A percentile compares a stretch with the other conserved stretches of the same genome.
These are phyloP conservation scores for Colletotrichum chrysophilum DNA, from an alignment of 2,329 filamentous ascomycete species.

Conservation along the genomic window DNA sequence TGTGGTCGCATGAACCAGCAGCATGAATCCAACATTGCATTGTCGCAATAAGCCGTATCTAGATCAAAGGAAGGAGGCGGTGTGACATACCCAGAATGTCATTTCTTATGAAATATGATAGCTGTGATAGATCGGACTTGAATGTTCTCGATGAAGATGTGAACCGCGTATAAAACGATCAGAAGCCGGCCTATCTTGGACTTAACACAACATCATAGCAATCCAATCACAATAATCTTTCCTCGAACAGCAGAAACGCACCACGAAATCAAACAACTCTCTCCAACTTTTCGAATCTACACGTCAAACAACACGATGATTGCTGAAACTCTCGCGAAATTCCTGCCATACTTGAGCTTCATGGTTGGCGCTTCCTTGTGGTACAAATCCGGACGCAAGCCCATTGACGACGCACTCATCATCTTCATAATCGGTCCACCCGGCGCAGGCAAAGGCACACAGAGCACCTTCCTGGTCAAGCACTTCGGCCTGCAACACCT, in stretches of 20 bases:
- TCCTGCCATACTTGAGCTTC: background rate
- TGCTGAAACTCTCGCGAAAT: background rate
- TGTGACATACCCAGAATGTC: fast-evolving
- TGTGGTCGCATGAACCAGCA: background rate
- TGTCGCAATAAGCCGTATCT: background rate
- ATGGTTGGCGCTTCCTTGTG: background rate
- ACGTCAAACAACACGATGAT: background rate
- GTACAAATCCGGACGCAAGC: background rate
- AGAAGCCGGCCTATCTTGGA: too few species aligned
- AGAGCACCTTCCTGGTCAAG: background rate
- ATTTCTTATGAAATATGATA: background rate
- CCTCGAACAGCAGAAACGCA: too few species aligned
- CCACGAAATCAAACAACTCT: too few species aligned
- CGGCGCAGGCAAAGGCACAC: background rate
- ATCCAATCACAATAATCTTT: background rate
- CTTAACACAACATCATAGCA: background rate
- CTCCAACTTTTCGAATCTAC: background rate
- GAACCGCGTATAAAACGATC: background rate
- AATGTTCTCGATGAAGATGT: background rate
- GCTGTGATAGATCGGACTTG: background rate
- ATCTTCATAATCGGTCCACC: background rate
- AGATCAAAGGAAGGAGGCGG: background rate
- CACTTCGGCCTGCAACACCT: background rate
- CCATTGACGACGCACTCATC: background rate
- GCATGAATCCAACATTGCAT: background rate